Conservation (phyloP, 129 eudicot species). For the Arctium lappa region DNA sequence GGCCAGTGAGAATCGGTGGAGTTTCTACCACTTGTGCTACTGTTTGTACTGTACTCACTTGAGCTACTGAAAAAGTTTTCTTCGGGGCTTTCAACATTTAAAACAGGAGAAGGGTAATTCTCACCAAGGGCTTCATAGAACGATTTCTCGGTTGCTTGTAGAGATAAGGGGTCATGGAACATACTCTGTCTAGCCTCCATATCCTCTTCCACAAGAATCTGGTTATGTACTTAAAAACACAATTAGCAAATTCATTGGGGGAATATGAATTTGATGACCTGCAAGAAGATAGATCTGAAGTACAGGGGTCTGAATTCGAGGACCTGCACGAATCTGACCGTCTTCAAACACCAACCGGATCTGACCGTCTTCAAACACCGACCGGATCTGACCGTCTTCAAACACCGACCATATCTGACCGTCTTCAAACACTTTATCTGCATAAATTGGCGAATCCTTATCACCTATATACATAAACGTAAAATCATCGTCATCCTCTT, state of each 20-base stretch:
- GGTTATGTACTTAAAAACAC: conserved; percentile 62
- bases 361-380: no score
- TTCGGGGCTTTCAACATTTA: conserved; percentile 34
- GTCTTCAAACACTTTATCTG: no score
- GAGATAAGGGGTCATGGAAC: conserved; percentile 73
- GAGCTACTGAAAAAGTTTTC: conserved; percentile 42
- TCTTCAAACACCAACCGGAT: no score
- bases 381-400: no score
- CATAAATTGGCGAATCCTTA: no score
- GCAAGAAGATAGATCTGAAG: conserved; percentile 33
- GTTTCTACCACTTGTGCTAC: conserved; percentile 40
- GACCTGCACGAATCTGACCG: no score
- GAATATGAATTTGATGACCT: conserved; percentile 30
- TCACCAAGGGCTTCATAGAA: conserved; percentile 69
- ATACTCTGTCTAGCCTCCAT: conserved; percentile 68
- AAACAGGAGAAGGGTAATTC: conserved; percentile 30
- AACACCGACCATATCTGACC: no score
- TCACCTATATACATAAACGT: no score
- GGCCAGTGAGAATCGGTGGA: conserved; percentile 42
- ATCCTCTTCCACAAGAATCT: conserved; percentile 74
- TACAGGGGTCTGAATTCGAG: conserved; percentile 19
- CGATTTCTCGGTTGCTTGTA: conserved; percentile 65
- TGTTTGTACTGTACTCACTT: conserved; percentile 52
- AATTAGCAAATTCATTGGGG: conserved; percentile 62
- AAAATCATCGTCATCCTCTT: no score